Conservation (phyloP, 2,329 filamentous ascomycete species). For the Colletotrichum tropicale region DNA sequence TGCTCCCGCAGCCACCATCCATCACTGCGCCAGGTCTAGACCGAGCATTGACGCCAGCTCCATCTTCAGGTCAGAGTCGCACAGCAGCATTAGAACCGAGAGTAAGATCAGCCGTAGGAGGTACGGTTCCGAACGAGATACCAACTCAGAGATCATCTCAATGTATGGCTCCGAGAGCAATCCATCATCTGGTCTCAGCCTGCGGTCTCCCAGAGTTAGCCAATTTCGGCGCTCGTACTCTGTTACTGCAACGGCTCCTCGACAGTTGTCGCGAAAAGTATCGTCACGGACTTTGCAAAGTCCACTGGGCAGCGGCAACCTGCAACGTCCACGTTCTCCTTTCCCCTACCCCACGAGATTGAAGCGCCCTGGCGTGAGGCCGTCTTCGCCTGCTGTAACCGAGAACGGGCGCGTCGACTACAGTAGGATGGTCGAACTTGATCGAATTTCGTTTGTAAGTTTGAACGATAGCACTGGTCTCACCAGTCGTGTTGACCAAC, state of each 20-base stretch:
- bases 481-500: not conserved
- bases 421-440: slow-evolving; percentile 54
- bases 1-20: slow-evolving; percentile 35
- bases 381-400: slow-evolving; percentile 53
- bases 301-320: slow-evolving; percentile 42
- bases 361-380: slow-evolving; percentile 56
- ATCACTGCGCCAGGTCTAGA: slow-evolving; percentile 30
- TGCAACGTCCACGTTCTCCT: slow-evolving; percentile 62
- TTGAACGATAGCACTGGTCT: not conserved
- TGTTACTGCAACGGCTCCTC: slow-evolving; percentile 56
- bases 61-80: slow-evolving; percentile 30
- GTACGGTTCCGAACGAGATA: slow-evolving; percentile 55
- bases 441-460: slow-evolving; percentile 51
- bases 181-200: slow-evolving; percentile 43
- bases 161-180: slow-evolving; percentile 59
- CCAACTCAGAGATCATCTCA: slow-evolving; percentile 59
- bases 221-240: slow-evolving; percentile 58
- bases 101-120: slow-evolving; percentile 46
- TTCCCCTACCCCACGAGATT: slow-evolving; percentile 64
- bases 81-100: slow-evolving; percentile 33
- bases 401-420: slow-evolving; percentile 54
- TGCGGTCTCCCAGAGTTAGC: slow-evolving; percentile 45
- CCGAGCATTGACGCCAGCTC: slow-evolving; percentile 31
- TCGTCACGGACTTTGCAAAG: slow-evolving; percentile 54
- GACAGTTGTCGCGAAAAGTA: slow-evolving; percentile 48